Conservation (phyloP, 345 rosid species). For the Nasturtium officinale region DNA sequence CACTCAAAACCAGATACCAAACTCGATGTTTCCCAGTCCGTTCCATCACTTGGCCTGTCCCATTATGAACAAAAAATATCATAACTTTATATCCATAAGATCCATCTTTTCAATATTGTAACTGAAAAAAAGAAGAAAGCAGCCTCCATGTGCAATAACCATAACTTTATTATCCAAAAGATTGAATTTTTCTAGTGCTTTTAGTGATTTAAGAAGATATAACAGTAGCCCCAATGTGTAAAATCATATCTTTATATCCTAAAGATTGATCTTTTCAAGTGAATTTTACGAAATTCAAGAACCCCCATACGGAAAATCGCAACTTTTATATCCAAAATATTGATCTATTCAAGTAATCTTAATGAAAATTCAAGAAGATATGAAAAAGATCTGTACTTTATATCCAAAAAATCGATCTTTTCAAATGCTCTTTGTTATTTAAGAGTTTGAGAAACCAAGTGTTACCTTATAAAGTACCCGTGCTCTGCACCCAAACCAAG, state of each 20-base stretch:
- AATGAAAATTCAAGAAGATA: neutral
- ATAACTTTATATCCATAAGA: conserved; percentile 10
- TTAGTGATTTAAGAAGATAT: neutral
- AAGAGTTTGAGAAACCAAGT: conserved; percentile 6
- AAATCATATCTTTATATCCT: conserved; percentile 3
- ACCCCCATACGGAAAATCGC: neutral
- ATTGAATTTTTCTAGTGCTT: neutral
- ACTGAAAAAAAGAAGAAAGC: neutral
- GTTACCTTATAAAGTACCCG: conserved; percentile 79
- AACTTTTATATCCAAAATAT: conserved; percentile 14
- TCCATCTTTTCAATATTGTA: neutral
- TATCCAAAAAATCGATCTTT: conserved; percentile 1
- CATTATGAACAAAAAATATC: conserved; percentile 4
- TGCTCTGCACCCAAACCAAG: conserved; percentile 93
- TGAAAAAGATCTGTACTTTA: neutral
- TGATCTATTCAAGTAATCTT: neutral
- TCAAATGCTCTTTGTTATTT: neutral
- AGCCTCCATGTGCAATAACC: conserved; percentile 15
- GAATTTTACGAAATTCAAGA: neutral
- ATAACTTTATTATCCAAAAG: conserved; percentile 15
- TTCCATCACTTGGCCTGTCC: conserved; percentile 61
- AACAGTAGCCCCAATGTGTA: neutral
- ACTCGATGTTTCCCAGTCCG: conserved; percentile 78
- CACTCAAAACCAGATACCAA: conserved; percentile 71
- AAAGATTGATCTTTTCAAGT: neutral